Conservation (phyloP, 805 yeast species). For the Wickerhamiella nectarea region DNA sequence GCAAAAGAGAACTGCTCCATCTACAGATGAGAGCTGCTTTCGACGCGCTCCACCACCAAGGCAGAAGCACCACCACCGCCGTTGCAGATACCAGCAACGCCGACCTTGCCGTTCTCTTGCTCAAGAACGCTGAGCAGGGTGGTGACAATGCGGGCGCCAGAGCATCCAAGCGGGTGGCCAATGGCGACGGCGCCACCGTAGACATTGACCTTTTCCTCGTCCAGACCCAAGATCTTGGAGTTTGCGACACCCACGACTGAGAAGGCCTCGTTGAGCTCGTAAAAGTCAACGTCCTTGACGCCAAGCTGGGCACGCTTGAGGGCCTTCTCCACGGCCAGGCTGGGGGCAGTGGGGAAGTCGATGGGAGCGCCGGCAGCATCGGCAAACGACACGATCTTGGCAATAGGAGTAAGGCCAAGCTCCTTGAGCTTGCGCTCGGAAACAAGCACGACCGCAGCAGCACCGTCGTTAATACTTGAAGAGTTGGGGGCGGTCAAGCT, state of each 20-base stretch:
- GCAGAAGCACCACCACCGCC: constrained; percentile 99
- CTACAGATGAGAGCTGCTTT: background rate
- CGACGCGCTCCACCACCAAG: constrained; percentile 58
- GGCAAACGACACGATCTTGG: constrained; percentile 87
- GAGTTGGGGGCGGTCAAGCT: constrained; percentile 97
- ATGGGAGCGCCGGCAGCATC: constrained; percentile 94
- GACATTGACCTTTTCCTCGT: constrained; percentile 60
- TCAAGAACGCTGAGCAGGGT: constrained; percentile 66
- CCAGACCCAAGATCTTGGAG: constrained; percentile 48
- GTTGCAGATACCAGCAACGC: constrained; percentile 94
- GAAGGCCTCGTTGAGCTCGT: constrained; percentile 96
- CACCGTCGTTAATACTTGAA: constrained; percentile 94
- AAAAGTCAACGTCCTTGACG: constrained; percentile 64
- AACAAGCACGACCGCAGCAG: constrained; percentile 83
- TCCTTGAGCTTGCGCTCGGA: constrained; percentile 76
- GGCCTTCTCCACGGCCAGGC: constrained; percentile 92
- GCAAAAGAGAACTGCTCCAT: background rate
- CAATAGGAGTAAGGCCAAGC: constrained; percentile 77
- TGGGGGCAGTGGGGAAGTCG: constrained; percentile 92
- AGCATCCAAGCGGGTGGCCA: constrained; percentile 93
- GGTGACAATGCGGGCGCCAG: constrained; percentile 88
- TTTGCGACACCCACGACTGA: constrained; percentile 92
- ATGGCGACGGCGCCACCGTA: constrained; percentile 96
- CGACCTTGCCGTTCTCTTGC: constrained; percentile 79
- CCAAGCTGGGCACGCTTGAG: constrained; percentile 67